A percentile compares a stretch with the other conserved stretches of the same genome.
phyloP scores from a whole-genome alignment of 768 basidiomycete genomes.

The Tephrocybe rancida region DNA sequence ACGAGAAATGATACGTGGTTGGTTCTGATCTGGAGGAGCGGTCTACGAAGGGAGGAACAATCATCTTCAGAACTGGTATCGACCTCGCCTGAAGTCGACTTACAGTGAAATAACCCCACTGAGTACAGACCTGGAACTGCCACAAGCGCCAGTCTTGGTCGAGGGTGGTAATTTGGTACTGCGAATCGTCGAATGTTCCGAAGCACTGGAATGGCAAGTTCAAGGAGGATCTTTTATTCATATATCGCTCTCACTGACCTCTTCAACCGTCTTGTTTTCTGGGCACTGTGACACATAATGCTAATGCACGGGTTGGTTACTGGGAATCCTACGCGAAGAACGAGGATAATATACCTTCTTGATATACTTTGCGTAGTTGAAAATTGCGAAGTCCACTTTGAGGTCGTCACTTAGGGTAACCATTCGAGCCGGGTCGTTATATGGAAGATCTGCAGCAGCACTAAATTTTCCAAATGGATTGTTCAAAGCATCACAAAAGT shows the following conservation, averaged over 20 bases:
- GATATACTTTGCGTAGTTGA: constrained; percentile 81
- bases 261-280: constrained; percentile 34
- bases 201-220: constrained; percentile 63
- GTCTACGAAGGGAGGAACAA: constrained; percentile 44
- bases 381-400: constrained; percentile 56
- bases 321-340: not conserved
- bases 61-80: not conserved
- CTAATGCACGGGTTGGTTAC: constrained; percentile 28
- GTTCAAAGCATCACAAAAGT: constrained; percentile 64
- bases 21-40: constrained; percentile 67
- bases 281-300: constrained; percentile 62
- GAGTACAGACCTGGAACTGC: constrained; percentile 90
- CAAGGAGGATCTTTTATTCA: too few relatives aligned
- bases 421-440: constrained; percentile 50
- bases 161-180: constrained; percentile 63
- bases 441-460: constrained; percentile 38
- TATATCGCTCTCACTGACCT: constrained; percentile 24
- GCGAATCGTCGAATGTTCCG: constrained; percentile 72
- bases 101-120: constrained; percentile 95
- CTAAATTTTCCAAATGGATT: constrained; percentile 39
- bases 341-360: constrained; percentile 49
- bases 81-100: constrained; percentile 17
- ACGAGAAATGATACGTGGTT: constrained; percentile 80
- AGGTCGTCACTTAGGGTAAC: constrained; percentile 47
- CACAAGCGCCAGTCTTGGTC: constrained; percentile 84